Percentiles rank a stretch among this genome's conserved stretches.
Conservation (phyloP, 2,329 filamentous ascomycete genomes). For the Eutypella sp. region DNA sequence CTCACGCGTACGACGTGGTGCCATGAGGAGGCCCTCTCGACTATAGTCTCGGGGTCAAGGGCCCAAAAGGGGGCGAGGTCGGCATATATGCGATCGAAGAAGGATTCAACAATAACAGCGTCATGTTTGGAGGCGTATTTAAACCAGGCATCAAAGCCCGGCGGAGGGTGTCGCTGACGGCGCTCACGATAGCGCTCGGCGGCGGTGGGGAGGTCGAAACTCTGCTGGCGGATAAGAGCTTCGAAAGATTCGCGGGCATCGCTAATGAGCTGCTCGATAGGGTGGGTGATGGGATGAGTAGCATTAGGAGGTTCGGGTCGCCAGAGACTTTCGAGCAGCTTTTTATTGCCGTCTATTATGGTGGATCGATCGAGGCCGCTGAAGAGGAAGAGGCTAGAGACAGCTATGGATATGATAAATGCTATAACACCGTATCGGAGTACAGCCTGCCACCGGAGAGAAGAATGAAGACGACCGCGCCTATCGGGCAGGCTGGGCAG, state of each 20-base stretch:
- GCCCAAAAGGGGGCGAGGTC: slow-evolving; percentile 59
- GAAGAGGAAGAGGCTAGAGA: slow-evolving; percentile 19
- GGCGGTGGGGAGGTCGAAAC: slow-evolving; percentile 44
- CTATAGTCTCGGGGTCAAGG: slow-evolving; percentile 38
- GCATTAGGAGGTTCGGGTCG: slow-evolving; percentile 9
- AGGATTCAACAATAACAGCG: slow-evolving; percentile 57
- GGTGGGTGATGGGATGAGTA: slow-evolving; percentile 45
- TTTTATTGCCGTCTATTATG: slow-evolving; percentile 9
- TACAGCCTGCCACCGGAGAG: slow-evolving; percentile 13
- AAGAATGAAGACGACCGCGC: slow-evolving; percentile 11
- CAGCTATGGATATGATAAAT: slow-evolving; percentile 16
- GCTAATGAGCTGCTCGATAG: slow-evolving; percentile 46
- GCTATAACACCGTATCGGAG: slow-evolving; percentile 17
- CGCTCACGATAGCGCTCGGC: slow-evolving; percentile 51
- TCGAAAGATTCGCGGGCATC: slow-evolving; percentile 41
- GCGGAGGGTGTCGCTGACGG: slow-evolving; percentile 57
- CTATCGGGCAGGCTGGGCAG: too few species aligned
- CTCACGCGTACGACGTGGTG: slow-evolving; percentile 44
- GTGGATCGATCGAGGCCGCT: slow-evolving; percentile 16
- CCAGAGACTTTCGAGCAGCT: slow-evolving; percentile 21
- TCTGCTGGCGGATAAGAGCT: slow-evolving; percentile 37
- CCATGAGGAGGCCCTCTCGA: slow-evolving; percentile 36
- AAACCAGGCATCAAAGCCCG: slow-evolving; percentile 59
- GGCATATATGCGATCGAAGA: slow-evolving; percentile 60
- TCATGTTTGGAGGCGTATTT: slow-evolving; percentile 45